Evolutionary conservation across 495 filamentous ascomycete genomes (phyloP).

Genomic region (Thozetella sp.): DNA sequence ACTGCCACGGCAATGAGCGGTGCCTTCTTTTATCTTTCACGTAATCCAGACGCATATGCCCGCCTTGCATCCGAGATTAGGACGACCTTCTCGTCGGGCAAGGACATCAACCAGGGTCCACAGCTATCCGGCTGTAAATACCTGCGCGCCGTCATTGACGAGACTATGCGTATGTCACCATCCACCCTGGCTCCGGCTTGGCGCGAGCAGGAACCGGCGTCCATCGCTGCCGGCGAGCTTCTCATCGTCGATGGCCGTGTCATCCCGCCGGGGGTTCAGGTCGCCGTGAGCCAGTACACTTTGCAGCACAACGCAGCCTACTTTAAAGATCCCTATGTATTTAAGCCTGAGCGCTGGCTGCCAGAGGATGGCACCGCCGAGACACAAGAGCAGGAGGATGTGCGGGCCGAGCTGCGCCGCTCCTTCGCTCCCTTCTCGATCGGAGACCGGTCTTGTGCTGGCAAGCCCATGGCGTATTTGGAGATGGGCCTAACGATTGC

Average conservation of each 20-base stretch:
- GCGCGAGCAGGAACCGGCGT: background rate
- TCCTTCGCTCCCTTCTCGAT: conserved; percentile 24
- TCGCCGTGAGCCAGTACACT: conserved; percentile 54
- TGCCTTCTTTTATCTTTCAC: conserved; percentile 56
- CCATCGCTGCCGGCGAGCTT: background rate
- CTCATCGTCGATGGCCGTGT: conserved; percentile 46
- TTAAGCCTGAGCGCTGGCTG: conserved; percentile 58
- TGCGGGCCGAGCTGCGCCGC: too few relatives aligned
- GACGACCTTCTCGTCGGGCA: background rate
- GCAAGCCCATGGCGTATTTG: conserved; percentile 31
- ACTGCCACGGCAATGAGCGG: conserved; percentile 43
- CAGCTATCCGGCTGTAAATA: background rate
- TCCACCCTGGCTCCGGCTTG: background rate
- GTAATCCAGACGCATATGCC: conserved; percentile 26
- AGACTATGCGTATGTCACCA: background rate
- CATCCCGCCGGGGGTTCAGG: conserved; percentile 50
- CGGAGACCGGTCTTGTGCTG: conserved; percentile 27
- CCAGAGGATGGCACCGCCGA: conserved; percentile 13
- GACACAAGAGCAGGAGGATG: background rate
- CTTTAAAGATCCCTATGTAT: conserved; percentile 51
- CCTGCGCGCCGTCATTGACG: background rate
- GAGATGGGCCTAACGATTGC: conserved; percentile 39
- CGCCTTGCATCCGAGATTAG: background rate
- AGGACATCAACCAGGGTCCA: background rate
- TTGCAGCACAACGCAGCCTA: conserved; percentile 59